A percentile compares a stretch with the other conserved stretches of the same genome.
These are phyloP conservation scores for Phytopythium litorale DNA, from an alignment of 352 stramenopile species.

Conservation along the genomic window DNA sequence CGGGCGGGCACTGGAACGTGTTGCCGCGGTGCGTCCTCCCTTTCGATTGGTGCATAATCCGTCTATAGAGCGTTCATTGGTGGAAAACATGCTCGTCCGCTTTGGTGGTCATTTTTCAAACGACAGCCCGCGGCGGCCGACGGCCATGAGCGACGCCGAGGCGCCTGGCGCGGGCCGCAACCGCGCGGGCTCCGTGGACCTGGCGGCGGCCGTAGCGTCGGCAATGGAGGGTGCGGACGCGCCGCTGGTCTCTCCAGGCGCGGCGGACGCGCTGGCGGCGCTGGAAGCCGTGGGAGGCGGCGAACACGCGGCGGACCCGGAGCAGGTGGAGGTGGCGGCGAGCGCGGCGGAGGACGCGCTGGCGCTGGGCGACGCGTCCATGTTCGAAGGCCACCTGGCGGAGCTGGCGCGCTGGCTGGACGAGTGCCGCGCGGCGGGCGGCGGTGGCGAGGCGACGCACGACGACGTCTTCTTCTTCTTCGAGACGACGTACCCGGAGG, in stretches of 20 bases:
- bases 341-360: neutral
- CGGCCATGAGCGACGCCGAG: neutral
- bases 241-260: neutral
- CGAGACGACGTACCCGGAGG: slow-evolving; percentile 49
- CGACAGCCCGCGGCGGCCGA: neutral
- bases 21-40: neutral
- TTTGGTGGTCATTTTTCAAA: neutral
- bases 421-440: slow-evolving; percentile 26
- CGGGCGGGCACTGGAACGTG: neutral
- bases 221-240: neutral
- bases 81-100: neutral
- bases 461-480: slow-evolving; percentile 72
- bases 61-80: neutral
- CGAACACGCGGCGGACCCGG: neutral
- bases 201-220: neutral
- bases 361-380: neutral
- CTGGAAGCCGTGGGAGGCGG: neutral
- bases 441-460: slow-evolving; percentile 18
- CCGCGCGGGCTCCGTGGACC: neutral
- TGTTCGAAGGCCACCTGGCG: slow-evolving; percentile 36
- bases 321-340: too few species aligned
- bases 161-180: neutral
- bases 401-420: slow-evolving; percentile 54
- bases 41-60: neutral
- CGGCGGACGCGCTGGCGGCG: neutral